Evolutionary conservation across 257 asterid genomes (phyloP).

Genomic region (Fraxinus anomala): DNA sequence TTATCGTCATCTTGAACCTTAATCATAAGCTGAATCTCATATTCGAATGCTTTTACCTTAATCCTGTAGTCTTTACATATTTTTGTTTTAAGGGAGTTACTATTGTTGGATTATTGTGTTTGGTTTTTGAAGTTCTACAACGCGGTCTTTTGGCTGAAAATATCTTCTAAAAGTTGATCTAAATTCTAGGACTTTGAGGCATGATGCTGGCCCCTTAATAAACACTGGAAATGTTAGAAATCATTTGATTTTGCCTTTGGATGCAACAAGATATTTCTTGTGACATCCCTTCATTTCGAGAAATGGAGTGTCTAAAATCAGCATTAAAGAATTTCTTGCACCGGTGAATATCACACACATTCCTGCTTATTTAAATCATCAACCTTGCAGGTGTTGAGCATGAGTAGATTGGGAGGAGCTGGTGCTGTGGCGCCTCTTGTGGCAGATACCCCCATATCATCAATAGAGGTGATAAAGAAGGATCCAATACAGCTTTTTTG

Average conservation of each 20-base stretch:
- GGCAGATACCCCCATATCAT: slow-evolving; percentile 83
- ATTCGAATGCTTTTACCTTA: neutral
- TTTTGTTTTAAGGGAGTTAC: neutral
- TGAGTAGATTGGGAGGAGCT: slow-evolving; percentile 98
- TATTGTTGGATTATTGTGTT: too few species aligned
- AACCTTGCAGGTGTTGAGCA: slow-evolving; percentile 82
- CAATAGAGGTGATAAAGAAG: slow-evolving; percentile 60
- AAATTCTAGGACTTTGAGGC: neutral
- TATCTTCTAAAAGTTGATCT: neutral
- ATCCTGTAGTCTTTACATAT: neutral
- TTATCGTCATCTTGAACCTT: slow-evolving; percentile 1
- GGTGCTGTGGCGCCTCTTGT: slow-evolving; percentile 99
- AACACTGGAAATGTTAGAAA: too few species aligned
- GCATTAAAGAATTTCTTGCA: slow-evolving; percentile 12
- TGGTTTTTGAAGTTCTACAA: neutral
- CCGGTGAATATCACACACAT: slow-evolving; percentile 10
- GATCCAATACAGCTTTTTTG: neutral
- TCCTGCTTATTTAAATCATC: slow-evolving; percentile 19
- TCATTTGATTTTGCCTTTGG: neutral
- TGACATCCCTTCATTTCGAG: neutral
- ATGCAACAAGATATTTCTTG: neutral
- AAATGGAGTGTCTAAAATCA: slow-evolving; percentile 20
- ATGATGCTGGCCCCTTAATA: too few species aligned
- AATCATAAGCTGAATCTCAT: slow-evolving; percentile 2
- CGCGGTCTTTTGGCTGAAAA: neutral